Base-by-base conservation (phyloP, 164 flowering plant genomes). In the Annona squamosa region DNA sequence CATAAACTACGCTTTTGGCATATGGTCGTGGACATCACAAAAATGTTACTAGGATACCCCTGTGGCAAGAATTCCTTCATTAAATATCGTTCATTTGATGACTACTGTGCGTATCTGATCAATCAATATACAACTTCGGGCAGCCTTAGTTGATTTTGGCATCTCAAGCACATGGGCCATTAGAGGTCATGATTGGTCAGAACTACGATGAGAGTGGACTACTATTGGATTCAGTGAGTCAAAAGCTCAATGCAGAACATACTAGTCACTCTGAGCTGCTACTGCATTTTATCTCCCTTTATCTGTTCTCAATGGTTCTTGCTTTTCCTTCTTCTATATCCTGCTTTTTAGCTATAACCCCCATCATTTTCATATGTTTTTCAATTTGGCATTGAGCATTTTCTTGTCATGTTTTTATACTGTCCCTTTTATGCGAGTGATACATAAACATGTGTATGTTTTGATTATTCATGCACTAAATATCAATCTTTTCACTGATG, bases 401-500 rank as follows among this genome's bases (percentile, higher is more conserved):
- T 52, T 52, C 13, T 52, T 16, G 13, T 1, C 59, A 9, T 52
- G 9, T 52, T 10, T 52, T 52, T 16, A 52, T 26, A 26, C 37
- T 26, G 37, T 26, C 1, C 37, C 37, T 26, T 26, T 26, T 26
- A 26, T 26, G 37, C 37, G 37, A 26, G 37, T 26, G 37, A 26
- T 26, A 1, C 37, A 26, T 26, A 26, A 26, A 26, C 37, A 26
- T 26, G 0, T 26, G 37, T 26, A 26, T 26, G 37, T 26, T 26
- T 26, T 26, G 37, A 26, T 26, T 26, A 1, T 26, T 26, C 37
- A 41, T 26, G 61, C 2, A 44, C 41, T 18, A 26, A 13, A 10
- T 70, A 57, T 17, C 41, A 47, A 44, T 9, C 1, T 42, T 65
- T 74, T 65, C 6, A 67, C 67, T 72, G 44, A 4, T 77, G 26